Evolutionary conservation across 2,329 filamentous ascomycete species (phyloP).

Genomic region (Daldinia sp.): DNA sequence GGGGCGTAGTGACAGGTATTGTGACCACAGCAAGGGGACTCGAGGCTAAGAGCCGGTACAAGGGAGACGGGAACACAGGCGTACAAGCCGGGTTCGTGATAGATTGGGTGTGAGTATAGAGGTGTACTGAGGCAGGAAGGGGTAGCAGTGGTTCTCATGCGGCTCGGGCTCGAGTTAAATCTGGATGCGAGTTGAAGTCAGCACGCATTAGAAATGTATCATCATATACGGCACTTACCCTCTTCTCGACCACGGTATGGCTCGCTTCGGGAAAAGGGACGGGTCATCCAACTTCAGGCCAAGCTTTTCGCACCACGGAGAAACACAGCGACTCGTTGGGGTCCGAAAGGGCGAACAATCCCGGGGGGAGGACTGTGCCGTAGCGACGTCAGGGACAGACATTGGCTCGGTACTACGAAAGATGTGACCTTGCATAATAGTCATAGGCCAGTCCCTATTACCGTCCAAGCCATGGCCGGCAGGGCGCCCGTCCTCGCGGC

Average conservation of each 20-base stretch:
- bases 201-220: not conserved
- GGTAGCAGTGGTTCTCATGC: slow-evolving; percentile 12
- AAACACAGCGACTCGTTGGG: slow-evolving; percentile 20
- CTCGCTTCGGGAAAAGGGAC: slow-evolving; percentile 10
- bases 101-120: slow-evolving; percentile 1
- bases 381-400: slow-evolving; percentile 13
- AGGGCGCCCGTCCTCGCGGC: slow-evolving; percentile 12
- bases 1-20: slow-evolving; percentile 8
- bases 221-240: slow-evolving; percentile 15
- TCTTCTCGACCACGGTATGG: slow-evolving; percentile 19
- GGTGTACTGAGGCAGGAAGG: slow-evolving; percentile 12
- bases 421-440: slow-evolving; percentile 11
- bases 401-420: slow-evolving; percentile 4
- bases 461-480: slow-evolving; percentile 40
- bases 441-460: slow-evolving; percentile 40
- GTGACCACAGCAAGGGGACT: slow-evolving; percentile 23
- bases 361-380: slow-evolving; percentile 11
- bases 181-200: slow-evolving; percentile 13
- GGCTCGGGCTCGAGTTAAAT: slow-evolving; percentile 28
- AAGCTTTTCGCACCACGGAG: slow-evolving; percentile 35
- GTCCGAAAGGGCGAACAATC: slow-evolving; percentile 11
- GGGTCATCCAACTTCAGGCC: slow-evolving; percentile 26
- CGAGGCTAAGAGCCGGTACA: slow-evolving; percentile 28
- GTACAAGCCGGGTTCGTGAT: slow-evolving; percentile 20
- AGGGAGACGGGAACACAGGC: slow-evolving; percentile 30